These are phyloP conservation scores for barrel medic (Medicago truncatula) DNA, from an alignment of 306 rosid species.

Conservation along the genomic window DNA sequence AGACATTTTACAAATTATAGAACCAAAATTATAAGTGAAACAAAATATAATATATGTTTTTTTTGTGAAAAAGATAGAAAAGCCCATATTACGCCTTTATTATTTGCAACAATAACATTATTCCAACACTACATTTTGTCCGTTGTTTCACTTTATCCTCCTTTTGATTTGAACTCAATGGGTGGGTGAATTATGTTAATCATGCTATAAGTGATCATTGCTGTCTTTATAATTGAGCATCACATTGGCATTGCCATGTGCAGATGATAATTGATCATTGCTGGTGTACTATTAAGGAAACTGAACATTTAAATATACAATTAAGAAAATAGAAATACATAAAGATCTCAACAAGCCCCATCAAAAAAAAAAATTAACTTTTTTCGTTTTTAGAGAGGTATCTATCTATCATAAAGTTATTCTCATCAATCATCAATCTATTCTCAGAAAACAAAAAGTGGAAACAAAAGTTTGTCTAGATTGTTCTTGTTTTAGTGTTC, in stretches of 20 bases:
- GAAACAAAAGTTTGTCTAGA: not conserved
- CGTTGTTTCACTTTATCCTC: not conserved
- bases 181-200: slow-evolving; percentile 26
- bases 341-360: too few relatives aligned
- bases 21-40: not conserved
- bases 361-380: too few relatives aligned
- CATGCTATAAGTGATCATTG: slow-evolving; percentile 12
- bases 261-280: not conserved
- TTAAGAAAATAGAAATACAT: too few relatives aligned
- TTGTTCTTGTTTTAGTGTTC: not conserved
- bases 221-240: not conserved
- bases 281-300: too few relatives aligned
- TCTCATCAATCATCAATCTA: not conserved
- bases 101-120: not conserved
- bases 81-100: not conserved
- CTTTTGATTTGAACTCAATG: slow-evolving; percentile 30
- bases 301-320: too few relatives aligned
- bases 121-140: not conserved
- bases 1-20: not conserved
- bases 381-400: too few relatives aligned
- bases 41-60: not conserved
- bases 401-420: not conserved
- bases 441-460: not conserved
- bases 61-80: too few relatives aligned
- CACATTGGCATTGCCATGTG: too few relatives aligned